Evolutionary conservation across 78 protist species (phyloP).

Genomic region (Dictyostelium citrinum): DNA sequence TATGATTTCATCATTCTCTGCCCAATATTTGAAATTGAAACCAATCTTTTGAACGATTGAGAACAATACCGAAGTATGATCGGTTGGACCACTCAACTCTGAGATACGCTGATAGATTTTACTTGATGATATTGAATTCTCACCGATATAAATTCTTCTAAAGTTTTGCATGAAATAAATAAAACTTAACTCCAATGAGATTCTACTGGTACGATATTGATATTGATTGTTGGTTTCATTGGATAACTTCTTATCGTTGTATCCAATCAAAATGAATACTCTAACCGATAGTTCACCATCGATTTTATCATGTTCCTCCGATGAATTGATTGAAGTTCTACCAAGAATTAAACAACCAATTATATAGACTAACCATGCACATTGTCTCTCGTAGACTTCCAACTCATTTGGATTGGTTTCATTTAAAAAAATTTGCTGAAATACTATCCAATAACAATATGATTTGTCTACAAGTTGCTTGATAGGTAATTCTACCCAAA

Average conservation of each 20-base stretch:
- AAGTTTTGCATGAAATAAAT: constrained; percentile 70
- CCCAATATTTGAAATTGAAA: constrained; percentile 62
- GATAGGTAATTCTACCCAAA: constrained; percentile 40
- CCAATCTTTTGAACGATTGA: constrained; percentile 76
- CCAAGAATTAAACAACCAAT: constrained; percentile 63
- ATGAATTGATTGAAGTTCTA: constrained; percentile 27
- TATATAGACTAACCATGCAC: constrained; percentile 66
- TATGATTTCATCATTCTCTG: constrained; percentile 37
- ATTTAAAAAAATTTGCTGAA: neutral
- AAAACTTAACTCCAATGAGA: constrained; percentile 50
- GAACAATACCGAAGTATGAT: constrained; percentile 37
- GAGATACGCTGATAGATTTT: constrained; percentile 30
- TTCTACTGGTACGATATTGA: neutral
- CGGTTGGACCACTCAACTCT: constrained; percentile 36
- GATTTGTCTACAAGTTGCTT: constrained; percentile 26
- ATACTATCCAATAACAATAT: constrained; percentile 17
- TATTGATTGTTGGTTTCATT: neutral
- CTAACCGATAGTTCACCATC: constrained; percentile 57
- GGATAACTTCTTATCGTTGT: neutral
- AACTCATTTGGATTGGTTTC: neutral
- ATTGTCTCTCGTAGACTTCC: constrained; percentile 18
- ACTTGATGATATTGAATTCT: constrained; percentile 12
- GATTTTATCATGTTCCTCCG: constrained; percentile 45
- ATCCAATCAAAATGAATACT: constrained; percentile 29
- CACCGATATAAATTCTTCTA: constrained; percentile 69